Evolutionary conservation across 768 basidiomycete species (phyloP).

Genomic region (Termitomyces eurrhizus): DNA sequence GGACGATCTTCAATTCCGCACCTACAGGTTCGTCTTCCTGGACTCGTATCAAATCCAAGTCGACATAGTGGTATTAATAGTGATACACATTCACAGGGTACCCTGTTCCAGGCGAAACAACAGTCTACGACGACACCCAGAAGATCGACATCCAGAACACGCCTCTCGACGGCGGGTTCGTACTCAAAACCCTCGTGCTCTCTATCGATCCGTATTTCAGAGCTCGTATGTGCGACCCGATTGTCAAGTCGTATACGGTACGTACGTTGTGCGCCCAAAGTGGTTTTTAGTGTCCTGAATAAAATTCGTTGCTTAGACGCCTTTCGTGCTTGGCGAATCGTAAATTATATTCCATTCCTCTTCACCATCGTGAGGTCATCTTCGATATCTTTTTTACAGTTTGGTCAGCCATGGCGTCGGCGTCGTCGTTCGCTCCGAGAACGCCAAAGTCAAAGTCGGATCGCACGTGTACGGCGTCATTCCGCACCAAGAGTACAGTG

Average conservation of each 20-base stretch:
- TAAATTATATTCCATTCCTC: constrained; percentile 15
- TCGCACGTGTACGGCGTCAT: constrained; percentile 36
- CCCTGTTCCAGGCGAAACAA: constrained; percentile 43
- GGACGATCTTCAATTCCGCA: constrained; percentile 1
- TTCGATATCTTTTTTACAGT: constrained; percentile 13
- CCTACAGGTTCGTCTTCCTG: not conserved
- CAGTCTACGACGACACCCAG: constrained; percentile 37
- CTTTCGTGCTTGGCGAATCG: constrained; percentile 33
- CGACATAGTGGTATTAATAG: too few species aligned
- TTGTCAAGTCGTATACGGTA: constrained; percentile 23
- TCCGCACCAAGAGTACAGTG: constrained; percentile 35
- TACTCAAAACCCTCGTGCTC: constrained; percentile 47
- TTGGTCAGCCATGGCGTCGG: constrained; percentile 33
- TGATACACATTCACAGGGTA: constrained; percentile 23
- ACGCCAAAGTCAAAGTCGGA: constrained; percentile 27
- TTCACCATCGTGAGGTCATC: not conserved
- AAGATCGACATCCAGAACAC: constrained; percentile 48
- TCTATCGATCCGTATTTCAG: constrained; percentile 42
- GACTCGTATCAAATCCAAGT: too few species aligned
- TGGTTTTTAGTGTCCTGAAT: not conserved
- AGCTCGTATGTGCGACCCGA: constrained; percentile 32
- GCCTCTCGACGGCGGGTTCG: constrained; percentile 39
- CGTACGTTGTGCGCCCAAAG: constrained; percentile 5
- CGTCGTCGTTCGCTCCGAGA: constrained; percentile 41
- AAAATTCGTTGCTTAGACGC: constrained; percentile 8